Evolutionary conservation across 352 stramenopile genomes (phyloP).

Genomic region (Pythium periplocum): DNA sequence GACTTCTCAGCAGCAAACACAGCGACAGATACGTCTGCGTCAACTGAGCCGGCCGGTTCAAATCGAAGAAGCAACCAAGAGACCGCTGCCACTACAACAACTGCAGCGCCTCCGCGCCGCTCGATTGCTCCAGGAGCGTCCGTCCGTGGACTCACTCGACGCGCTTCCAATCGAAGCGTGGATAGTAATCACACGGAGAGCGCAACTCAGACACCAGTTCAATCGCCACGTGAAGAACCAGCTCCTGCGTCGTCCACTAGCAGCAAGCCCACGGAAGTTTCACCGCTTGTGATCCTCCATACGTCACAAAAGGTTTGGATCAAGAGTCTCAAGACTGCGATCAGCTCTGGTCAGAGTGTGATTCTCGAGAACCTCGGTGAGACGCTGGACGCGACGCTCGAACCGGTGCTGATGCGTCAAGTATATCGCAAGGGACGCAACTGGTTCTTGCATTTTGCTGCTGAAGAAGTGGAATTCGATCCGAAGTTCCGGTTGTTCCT

Average conservation of each 20-base stretch:
- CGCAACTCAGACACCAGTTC: no score
- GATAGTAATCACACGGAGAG: background rate
- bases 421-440: slow-evolving; percentile 86
- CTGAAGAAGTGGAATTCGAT: slow-evolving; percentile 89
- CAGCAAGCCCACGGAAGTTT: background rate
- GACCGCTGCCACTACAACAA: background rate
- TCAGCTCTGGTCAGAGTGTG: slow-evolving; percentile 69
- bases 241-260: background rate
- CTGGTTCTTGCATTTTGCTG: slow-evolving; percentile 85
- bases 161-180: background rate
- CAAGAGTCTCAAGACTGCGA: slow-evolving; percentile 65
- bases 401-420: slow-evolving; percentile 86
- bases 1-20: slow-evolving; percentile 30
- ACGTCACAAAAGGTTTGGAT: slow-evolving; percentile 75
- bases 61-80: background rate
- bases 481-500: slow-evolving; percentile 84
- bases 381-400: slow-evolving; percentile 79
- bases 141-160: background rate
- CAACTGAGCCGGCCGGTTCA: background rate
- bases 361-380: slow-evolving; percentile 90
- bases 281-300: slow-evolving; percentile 63
- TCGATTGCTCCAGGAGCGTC: background rate
- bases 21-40: background rate
- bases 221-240: no score
- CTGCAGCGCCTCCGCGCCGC: background rate